Evolutionary conservation across 768 basidiomycete species (phyloP).

Genomic region (Trametes gibbosa): DNA sequence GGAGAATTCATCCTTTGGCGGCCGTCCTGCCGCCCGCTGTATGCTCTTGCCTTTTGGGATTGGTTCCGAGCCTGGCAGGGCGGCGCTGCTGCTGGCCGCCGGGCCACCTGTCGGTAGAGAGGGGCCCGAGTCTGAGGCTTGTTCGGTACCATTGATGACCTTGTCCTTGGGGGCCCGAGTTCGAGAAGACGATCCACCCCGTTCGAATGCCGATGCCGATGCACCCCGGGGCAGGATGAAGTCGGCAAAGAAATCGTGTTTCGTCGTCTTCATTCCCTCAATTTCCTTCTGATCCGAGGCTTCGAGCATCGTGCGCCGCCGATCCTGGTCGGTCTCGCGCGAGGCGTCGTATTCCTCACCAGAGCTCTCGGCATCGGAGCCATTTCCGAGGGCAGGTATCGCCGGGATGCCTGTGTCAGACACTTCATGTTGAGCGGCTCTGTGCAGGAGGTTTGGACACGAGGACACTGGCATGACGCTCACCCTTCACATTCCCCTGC

Average conservation of each 20-base stretch:
- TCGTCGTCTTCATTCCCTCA: conserved; percentile 40
- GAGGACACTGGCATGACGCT: neutral
- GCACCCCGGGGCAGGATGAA: conserved; percentile 41
- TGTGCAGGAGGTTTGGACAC: too few species aligned
- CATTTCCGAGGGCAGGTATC: neutral
- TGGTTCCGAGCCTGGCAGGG: too few species aligned
- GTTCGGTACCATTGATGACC: neutral
- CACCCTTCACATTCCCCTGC: conserved; percentile 38
- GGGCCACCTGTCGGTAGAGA: conserved; percentile 3
- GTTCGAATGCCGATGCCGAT: neutral
- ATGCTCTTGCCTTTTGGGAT: neutral
- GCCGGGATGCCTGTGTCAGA: too few species aligned
- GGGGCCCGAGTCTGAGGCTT: too few species aligned
- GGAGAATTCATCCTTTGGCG: too few species aligned
- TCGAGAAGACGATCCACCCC: neutral
- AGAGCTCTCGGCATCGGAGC: conserved; percentile 1
- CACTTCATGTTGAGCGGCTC: too few species aligned
- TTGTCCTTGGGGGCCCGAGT: neutral
- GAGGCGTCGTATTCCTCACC: conserved; percentile 20
- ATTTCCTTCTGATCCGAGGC: conserved; percentile 45
- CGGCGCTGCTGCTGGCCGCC: neutral
- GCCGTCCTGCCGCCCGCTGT: neutral
- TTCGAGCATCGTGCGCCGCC: conserved; percentile 51
- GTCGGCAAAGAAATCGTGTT: conserved; percentile 47
- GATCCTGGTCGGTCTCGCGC: conserved; percentile 43